These are phyloP conservation scores for Ogataea nitratoaversa DNA, from an alignment of 805 yeast species.

Conservation along the genomic window DNA sequence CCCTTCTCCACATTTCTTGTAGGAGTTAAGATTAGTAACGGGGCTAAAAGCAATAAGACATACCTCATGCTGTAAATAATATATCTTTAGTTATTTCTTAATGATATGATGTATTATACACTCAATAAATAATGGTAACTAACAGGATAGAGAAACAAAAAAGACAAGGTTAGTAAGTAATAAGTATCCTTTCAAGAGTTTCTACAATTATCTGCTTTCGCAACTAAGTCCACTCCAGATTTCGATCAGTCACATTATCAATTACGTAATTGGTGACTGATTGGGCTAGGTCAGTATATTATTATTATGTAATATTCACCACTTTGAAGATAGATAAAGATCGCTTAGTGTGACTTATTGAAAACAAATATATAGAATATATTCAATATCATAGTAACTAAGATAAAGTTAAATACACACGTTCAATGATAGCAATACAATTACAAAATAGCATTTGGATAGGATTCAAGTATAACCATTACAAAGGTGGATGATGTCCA, in stretches of 20 bases:
- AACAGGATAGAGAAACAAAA: background rate
- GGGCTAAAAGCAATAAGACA: background rate
- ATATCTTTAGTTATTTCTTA: too few relatives aligned
- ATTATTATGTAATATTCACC: background rate
- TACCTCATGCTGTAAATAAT: constrained; percentile 1
- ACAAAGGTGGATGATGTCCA: too few relatives aligned
- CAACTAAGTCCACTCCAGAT: too few relatives aligned
- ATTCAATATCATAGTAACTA: too few relatives aligned
- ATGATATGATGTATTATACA: background rate
- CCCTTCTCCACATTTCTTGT: background rate
- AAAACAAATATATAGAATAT: too few relatives aligned
- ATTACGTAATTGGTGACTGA: background rate
- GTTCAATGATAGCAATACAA: too few relatives aligned
- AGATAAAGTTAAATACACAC: too few relatives aligned
- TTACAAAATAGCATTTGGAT: too few relatives aligned
- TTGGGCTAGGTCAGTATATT: background rate
- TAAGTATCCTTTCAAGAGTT: background rate
- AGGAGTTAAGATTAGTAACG: background rate
- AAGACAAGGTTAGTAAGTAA: background rate
- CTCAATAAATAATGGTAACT: background rate
- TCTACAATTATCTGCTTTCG: too few relatives aligned
- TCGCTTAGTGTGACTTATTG: too few relatives aligned
- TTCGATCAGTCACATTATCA: background rate
- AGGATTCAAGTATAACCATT: too few relatives aligned
- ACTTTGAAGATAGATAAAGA: background rate